These are phyloP conservation scores for Pisolithus sp. DNA, from an alignment of 768 basidiomycete genomes.

Conservation along the genomic window DNA sequence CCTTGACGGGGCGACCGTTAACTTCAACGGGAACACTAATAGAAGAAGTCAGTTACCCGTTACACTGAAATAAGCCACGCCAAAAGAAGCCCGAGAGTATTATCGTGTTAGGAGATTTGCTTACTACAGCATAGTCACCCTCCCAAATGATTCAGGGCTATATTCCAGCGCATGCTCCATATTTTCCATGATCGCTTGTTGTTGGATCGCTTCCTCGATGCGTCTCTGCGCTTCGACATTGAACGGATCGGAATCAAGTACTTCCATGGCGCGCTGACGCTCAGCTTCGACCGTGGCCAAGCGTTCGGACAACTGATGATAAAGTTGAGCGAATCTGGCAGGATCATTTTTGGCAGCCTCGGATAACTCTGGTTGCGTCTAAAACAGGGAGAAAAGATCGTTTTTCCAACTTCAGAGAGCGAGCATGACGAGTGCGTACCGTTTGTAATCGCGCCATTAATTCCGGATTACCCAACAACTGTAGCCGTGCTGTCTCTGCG, in stretches of 20 bases:
- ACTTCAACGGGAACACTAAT: constrained; percentile 84
- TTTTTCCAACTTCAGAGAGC: background rate
- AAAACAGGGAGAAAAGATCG: background rate
- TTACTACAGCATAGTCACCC: constrained; percentile 95
- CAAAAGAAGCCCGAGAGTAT: background rate
- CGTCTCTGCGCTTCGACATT: constrained; percentile 86
- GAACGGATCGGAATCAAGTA: constrained; percentile 82
- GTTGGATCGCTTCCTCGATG: constrained; percentile 91
- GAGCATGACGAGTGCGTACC: constrained; percentile 35
- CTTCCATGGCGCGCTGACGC: constrained; percentile 54
- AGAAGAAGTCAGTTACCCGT: background rate
- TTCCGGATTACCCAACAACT: constrained; percentile 76
- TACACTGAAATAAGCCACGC: no score
- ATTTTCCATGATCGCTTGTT: constrained; percentile 87
- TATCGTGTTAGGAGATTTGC: constrained; percentile 24
- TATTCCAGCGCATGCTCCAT: constrained; percentile 92
- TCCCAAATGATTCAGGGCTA: constrained; percentile 87
- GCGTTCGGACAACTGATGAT: constrained; percentile 54
- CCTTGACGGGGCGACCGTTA: constrained; percentile 84
- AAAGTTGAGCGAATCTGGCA: constrained; percentile 65
- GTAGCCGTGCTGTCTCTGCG: constrained; percentile 85
- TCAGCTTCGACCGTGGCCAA: constrained; percentile 48
- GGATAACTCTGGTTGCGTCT: constrained; percentile 82
- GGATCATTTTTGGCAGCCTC: constrained; percentile 64
- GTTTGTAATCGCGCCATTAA: constrained; percentile 69